Conservation (phyloP, 768 basidiomycete species). For the Mycena albidolilacea region DNA sequence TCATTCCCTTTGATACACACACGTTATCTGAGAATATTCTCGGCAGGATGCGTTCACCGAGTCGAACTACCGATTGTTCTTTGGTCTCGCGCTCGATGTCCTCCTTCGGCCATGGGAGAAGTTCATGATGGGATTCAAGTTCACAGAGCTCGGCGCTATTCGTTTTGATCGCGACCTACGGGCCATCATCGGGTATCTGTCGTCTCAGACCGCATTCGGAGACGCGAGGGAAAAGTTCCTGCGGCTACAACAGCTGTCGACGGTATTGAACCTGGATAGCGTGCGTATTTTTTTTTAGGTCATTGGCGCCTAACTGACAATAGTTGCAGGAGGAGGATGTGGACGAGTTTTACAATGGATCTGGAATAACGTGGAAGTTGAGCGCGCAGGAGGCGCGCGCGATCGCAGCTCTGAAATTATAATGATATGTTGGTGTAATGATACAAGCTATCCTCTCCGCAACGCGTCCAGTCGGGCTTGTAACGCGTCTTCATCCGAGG, state of each 20-base stretch:
- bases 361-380: conserved; percentile 92
- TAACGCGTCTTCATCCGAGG: conserved; percentile 90
- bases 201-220: conserved; percentile 90
- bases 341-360: conserved; percentile 94
- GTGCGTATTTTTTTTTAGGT: conserved; percentile 59
- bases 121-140: conserved; percentile 82
- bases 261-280: conserved; percentile 88
- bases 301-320: conserved; percentile 21
- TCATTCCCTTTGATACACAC: not conserved
- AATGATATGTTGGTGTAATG: conserved; percentile 33
- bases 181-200: conserved; percentile 85
- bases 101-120: conserved; percentile 98
- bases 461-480: conserved; percentile 95
- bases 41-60: conserved; percentile 89
- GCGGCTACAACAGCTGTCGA: conserved; percentile 93
- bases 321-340: conserved; percentile 87
- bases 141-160: conserved; percentile 96
- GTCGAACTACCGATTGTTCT: conserved; percentile 88
- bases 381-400: conserved; percentile 82
- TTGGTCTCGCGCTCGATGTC: conserved; percentile 87
- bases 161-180: conserved; percentile 95
- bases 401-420: conserved; percentile 73
- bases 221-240: conserved; percentile 94
- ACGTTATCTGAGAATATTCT: conserved; percentile 12
- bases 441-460: conserved; percentile 67